Evolutionary conservation across 495 filamentous ascomycete species (phyloP).

Genomic region (Hypoxylon trugodes): DNA sequence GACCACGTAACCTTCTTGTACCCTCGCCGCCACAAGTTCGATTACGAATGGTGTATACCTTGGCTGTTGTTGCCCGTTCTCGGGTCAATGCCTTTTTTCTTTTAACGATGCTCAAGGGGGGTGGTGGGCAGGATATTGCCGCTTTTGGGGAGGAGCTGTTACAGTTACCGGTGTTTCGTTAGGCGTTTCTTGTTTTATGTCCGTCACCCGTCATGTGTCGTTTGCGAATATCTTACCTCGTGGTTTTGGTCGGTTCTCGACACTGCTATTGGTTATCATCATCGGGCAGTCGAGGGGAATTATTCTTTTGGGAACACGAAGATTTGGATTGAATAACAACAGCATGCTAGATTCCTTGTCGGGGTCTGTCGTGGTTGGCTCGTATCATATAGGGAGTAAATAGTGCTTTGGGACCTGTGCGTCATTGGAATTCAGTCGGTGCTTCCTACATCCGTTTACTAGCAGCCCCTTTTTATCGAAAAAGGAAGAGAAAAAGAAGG

Average conservation of each 20-base stretch:
- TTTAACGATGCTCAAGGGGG: slow-evolving; percentile 29
- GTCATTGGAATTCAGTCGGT: slow-evolving; percentile 37
- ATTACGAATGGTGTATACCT: slow-evolving; percentile 33
- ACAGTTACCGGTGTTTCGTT: slow-evolving; percentile 44
- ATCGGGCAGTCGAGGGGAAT: slow-evolving; percentile 3
- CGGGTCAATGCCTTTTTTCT: slow-evolving; percentile 34
- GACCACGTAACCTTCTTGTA: slow-evolving; percentile 38
- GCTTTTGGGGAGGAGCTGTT: slow-evolving; percentile 35
- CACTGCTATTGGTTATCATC: slow-evolving; percentile 4
- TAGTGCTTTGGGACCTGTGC: slow-evolving; percentile 27
- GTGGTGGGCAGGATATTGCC: slow-evolving; percentile 22
- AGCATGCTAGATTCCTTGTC: slow-evolving; percentile 27
- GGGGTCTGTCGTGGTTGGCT: slow-evolving; percentile 18
- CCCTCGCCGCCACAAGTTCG: slow-evolving; percentile 36
- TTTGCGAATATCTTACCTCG: slow-evolving; percentile 31
- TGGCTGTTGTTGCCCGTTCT: slow-evolving; percentile 37
- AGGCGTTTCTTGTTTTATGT: slow-evolving; percentile 41
- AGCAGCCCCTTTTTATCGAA: background rate
- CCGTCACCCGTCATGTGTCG: slow-evolving; percentile 22
- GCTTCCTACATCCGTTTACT: slow-evolving; percentile 27
- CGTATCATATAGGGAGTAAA: slow-evolving; percentile 28
- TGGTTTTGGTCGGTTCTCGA: slow-evolving; percentile 4
- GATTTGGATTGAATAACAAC: slow-evolving; percentile 16
- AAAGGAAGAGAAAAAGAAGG: background rate
- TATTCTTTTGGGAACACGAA: slow-evolving; percentile 10